Evolutionary conservation across 148 eudicot genomes (phyloP).

Genomic region (Salicornia ramosissima): DNA sequence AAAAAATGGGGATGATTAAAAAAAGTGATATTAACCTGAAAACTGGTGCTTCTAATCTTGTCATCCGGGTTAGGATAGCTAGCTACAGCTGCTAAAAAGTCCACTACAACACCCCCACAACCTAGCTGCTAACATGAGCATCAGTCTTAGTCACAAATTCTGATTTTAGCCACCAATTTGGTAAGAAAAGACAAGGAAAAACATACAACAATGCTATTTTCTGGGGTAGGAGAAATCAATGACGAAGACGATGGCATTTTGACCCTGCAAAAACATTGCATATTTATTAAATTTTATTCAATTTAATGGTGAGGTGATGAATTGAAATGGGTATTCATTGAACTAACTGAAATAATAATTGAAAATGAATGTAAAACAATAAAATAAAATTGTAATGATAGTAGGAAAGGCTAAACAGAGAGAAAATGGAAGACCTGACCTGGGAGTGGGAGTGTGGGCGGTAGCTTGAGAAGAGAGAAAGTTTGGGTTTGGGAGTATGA

Average conservation of each 20-base stretch:
- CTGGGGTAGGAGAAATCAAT: conserved; percentile 38
- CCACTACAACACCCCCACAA: conserved; percentile 50
- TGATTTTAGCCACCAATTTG: not conserved
- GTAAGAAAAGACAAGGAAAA: not conserved
- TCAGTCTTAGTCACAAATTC: conserved; percentile 1
- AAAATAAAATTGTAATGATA: too few species aligned
- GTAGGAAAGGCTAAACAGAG: too few species aligned
- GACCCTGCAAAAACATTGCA: conserved; percentile 28
- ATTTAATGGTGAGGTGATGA: not conserved
- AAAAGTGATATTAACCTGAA: conserved; percentile 44
- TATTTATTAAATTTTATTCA: not conserved
- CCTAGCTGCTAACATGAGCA: conserved; percentile 53
- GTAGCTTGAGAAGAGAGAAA: too few species aligned
- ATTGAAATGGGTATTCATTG: not conserved
- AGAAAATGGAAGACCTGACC: too few species aligned
- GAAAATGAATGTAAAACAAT: too few species aligned
- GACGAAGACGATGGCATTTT: conserved; percentile 45
- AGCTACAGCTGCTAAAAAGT: conserved; percentile 68
- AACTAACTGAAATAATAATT: too few species aligned
- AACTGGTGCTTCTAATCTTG: conserved; percentile 84
- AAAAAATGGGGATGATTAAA: not conserved
- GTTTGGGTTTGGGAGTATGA: too few species aligned
- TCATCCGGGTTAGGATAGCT: conserved; percentile 87
- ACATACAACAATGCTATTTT: conserved; percentile 52
- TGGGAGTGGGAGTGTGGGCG: too few species aligned